Conservation (phyloP, 129 eudicot species). For the Saposhnikovia divaricata region DNA sequence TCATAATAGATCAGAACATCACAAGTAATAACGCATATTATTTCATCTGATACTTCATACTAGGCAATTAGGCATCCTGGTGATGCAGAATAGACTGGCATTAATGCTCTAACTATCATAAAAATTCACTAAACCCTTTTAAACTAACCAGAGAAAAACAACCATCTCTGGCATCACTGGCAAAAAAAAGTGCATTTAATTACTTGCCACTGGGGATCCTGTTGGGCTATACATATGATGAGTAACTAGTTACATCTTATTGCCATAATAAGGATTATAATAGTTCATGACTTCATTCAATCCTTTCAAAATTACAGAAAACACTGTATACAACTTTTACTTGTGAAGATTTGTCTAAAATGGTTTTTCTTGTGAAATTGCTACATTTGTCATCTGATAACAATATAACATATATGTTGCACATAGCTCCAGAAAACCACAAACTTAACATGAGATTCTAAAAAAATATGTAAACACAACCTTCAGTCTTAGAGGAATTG, state of each 20-base stretch:
- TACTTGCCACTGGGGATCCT: background rate
- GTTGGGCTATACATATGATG: background rate
- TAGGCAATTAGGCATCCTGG: background rate
- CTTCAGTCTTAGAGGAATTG: constrained; percentile 35
- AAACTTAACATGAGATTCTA: background rate
- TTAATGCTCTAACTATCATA: background rate
- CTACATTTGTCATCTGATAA: background rate
- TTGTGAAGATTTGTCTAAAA: background rate
- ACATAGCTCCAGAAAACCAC: background rate
- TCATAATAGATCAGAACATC: background rate
- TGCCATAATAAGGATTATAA: background rate
- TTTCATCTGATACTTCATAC: background rate
- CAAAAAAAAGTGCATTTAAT: background rate
- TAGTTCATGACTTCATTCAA: background rate
- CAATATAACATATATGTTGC: background rate
- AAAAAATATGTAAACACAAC: constrained; percentile 24
- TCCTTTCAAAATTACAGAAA: background rate
- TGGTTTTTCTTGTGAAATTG: background rate
- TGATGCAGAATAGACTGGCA: background rate
- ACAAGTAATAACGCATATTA: background rate
- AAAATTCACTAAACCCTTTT: background rate
- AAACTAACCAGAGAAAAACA: background rate
- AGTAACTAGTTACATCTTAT: background rate
- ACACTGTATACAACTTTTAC: background rate
- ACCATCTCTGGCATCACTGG: background rate